Conservation (phyloP, 192 early-diverging fungal genomes). For the Spizellomyces punctatus region DNA sequence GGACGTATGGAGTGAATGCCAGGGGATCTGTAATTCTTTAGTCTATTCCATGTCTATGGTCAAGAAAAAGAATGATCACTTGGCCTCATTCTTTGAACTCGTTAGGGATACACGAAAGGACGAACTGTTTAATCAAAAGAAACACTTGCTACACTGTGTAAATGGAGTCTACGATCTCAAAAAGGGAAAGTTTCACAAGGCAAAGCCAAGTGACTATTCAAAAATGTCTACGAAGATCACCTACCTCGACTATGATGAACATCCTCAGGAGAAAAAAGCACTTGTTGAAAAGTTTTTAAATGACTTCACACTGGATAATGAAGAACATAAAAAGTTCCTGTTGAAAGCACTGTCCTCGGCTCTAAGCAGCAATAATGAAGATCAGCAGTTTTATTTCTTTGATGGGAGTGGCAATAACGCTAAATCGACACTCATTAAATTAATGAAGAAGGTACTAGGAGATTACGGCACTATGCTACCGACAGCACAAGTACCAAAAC, state of each 20-base stretch:
- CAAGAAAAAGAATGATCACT: slow-evolving; percentile 3
- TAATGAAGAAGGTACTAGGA: neutral
- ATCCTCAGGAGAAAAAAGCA: slow-evolving; percentile 4
- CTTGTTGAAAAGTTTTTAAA: neutral
- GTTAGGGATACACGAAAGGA: neutral
- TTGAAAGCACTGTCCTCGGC: neutral
- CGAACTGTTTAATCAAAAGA: neutral
- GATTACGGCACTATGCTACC: neutral
- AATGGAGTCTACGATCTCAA: slow-evolving; percentile 6
- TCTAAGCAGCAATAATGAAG: neutral
- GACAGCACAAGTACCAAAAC: neutral
- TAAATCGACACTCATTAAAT: neutral
- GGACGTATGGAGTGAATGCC: neutral
- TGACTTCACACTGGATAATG: neutral
- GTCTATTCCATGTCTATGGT: neutral
- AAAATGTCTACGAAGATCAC: neutral
- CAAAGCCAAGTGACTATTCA: neutral
- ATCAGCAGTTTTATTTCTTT: slow-evolving; percentile 3
- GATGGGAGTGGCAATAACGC: neutral
- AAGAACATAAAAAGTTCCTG: neutral
- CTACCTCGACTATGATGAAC: neutral
- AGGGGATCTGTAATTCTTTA: neutral
- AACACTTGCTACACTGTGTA: neutral
- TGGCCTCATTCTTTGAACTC: slow-evolving; percentile 1
- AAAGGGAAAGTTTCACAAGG: neutral